Percentiles rank a stretch among this genome's conserved stretches.
Conservation (phyloP, 192 early-diverging fungal species). For the Gonapodya prolifera region DNA sequence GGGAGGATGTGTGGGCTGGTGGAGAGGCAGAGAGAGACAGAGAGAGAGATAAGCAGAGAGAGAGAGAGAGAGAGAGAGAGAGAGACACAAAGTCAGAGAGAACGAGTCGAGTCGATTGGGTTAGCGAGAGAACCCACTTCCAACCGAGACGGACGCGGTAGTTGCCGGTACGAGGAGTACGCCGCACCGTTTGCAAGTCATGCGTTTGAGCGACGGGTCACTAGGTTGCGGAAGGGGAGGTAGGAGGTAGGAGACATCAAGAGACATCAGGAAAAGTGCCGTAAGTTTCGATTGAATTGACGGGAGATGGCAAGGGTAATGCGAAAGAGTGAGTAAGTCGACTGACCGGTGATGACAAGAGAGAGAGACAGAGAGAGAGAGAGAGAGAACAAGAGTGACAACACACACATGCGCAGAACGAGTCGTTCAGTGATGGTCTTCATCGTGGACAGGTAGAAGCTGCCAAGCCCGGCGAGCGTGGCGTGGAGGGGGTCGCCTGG, state of each 20-base stretch:
- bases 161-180: not conserved
- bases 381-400: too few relatives aligned
- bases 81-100: not conserved
- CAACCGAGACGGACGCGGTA: not conserved
- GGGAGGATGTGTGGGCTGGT: not conserved
- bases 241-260: not conserved
- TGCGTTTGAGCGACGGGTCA: not conserved
- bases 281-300: not conserved
- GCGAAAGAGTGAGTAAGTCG: not conserved
- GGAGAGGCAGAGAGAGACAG: not conserved
- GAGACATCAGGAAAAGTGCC: not conserved
- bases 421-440: not conserved
- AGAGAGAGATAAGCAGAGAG: not conserved
- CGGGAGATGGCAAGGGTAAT: not conserved
- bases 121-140: not conserved
- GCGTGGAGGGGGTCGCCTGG: not conserved
- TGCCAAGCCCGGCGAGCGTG: not conserved
- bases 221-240: too few relatives aligned
- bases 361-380: too few relatives aligned
- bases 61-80: not conserved
- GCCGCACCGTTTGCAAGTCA: not conserved
- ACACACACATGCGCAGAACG: not conserved
- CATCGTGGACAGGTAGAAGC: not conserved
- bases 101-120: not conserved
- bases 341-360: too few relatives aligned